Evolutionary conservation across 768 basidiomycete genomes (phyloP), one percentile per base, ranked within the genome.

Genomic region (Zangia roseola): DNA sequence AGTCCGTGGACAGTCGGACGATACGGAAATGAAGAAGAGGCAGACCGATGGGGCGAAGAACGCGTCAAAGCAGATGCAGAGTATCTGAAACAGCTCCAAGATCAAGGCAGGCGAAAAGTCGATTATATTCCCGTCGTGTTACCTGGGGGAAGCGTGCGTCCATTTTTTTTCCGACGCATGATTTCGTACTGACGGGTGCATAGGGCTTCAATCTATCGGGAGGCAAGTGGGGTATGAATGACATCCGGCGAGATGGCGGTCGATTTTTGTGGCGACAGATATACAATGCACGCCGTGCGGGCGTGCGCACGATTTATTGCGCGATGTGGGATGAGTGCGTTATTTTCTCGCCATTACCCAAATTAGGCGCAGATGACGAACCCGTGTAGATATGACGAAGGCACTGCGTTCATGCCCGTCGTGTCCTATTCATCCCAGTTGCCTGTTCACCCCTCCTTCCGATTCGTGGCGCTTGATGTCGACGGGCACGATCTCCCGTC

Each of bases 321-420:
- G 88, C 88, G 7, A 91, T 91, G 88, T 91, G 90, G 88, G 90
- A 92, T 58, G 90, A 91, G 84, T 76, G 50, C 52, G 73, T 68
- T 5, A 17, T n/a, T 36, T 23, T 16, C 16, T 40, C 12, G 6
- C 17, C 14, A 19, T n/a, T 24, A 38, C 23, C n/a, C 10, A 0
- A 8, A 7, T 2, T n/a, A 26, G 30, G 23, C 6, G 40, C 54
- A 52, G 36, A 41, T 7, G 41, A 14, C 34, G 28, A 47, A 25
- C 50, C 31, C 45, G 34, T 36, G 36, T 54, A 88, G 86, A 65
- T 91, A 91, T 54, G 88, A 91, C 57, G 88, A 91, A 72, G 90
- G 91, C 31, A 92, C 90, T 0, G 88, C 83, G 2, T 80, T 89
- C 53, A 80, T 93, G 75, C 91, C 91, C 7, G 78, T 82, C 13